Evolutionary conservation across 176 grass and related monocot genomes (phyloP).

Genomic region (Phragmites australis): DNA sequence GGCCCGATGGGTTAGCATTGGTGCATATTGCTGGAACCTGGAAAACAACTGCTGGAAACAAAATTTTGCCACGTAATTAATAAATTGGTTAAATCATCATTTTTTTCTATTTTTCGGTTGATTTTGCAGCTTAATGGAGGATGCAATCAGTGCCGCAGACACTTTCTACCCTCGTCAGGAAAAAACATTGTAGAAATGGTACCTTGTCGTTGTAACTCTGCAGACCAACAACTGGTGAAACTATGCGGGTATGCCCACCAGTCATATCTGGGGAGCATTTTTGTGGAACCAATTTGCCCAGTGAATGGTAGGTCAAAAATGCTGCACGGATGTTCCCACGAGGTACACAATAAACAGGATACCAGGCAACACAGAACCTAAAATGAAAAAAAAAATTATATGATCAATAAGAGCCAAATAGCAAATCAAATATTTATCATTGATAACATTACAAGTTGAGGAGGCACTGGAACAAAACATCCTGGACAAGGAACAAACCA

Average conservation of each 20-base stretch:
- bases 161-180: not conserved
- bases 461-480: constrained; percentile 16
- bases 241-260: constrained; percentile 5
- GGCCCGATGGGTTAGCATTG: not conserved
- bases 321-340: constrained; percentile 55
- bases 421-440: constrained; percentile 18
- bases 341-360: constrained; percentile 75
- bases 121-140: not conserved
- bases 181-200: not conserved
- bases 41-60: constrained; percentile 4
- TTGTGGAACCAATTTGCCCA: constrained; percentile 59
- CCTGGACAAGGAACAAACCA: constrained; percentile 49
- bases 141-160: constrained; percentile 23
- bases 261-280: constrained; percentile 24
- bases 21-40: not conserved
- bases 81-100: not conserved
- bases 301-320: constrained; percentile 76
- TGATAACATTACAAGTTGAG: constrained; percentile 5
- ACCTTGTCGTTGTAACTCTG: constrained; percentile 77
- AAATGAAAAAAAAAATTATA: constrained; percentile 34
- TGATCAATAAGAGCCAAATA: constrained; percentile 24
- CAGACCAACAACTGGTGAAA: constrained; percentile 67
- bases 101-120: constrained; percentile 9
- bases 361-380: constrained; percentile 76
- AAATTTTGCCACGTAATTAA: not conserved